Base-by-base conservation (phyloP, 148 eudicot species). In the Heliosperma pusillum region DNA sequence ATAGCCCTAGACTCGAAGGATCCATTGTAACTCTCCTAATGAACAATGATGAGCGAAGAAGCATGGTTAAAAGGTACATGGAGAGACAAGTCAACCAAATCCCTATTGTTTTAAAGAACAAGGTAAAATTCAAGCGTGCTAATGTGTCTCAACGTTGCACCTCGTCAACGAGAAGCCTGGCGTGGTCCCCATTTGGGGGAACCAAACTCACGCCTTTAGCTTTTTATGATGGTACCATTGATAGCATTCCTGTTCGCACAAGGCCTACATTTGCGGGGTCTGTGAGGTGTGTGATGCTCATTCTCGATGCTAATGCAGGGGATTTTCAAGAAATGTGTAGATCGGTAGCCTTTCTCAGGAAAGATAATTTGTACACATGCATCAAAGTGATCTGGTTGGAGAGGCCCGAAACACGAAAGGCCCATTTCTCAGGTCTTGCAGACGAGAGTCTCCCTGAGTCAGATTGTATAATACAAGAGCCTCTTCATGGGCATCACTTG, bases 401-500 rank as follows among this genome's bases (percentile, higher is more conserved):
- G 68, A 81, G 76, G 27, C 86, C 87, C 1, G 87, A 82, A 29
- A 81, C 84, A 3, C 77, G 67, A 4, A 76, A 65, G 72, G 79
- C 80, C 16, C 81, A 84, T 58, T 82, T 78, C 19, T 76, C 79
- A 17, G 88, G 87, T 45, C 79, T 89, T 10, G 66, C 81, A 44
- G 86, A 86, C 30, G 86, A 81, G 56, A 83, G 79, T 69, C 86
- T 93, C 15, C 87, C 93, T n/a, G 63, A 66, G 8, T 77, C 80
- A 0, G 98, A 94, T 72, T 55, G 78, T 22, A 82, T 91, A 59
- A 84, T 90, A 19, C 81, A 87, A 0, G 86, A 87, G 74, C 97
- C 98, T 2, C 79, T 94, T 53, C 98, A 94, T 78, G 97, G 97
- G n/a, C 85, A 88, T 10, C 86, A 89, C 20, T 79, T 94, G 71